Conservation (phyloP, 108 stramenopile species). For the Discostella stelligeroides region DNA sequence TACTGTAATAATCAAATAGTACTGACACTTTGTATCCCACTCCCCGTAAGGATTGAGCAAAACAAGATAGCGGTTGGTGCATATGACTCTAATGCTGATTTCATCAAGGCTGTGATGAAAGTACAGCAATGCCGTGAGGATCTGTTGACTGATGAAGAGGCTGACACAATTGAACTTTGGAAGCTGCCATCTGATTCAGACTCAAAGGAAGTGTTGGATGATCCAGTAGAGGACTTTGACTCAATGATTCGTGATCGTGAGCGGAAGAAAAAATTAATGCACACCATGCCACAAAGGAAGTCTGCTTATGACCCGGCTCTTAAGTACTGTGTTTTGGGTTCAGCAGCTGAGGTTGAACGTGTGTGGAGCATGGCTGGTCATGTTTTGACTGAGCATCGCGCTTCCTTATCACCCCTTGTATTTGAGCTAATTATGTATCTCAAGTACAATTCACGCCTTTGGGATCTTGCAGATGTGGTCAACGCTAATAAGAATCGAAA, state of each 20-base stretch:
- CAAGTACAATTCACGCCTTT: constrained; percentile 1
- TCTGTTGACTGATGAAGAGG: neutral
- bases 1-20: too few relatives aligned
- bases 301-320: neutral
- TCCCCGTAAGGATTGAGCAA: constrained; percentile 3
- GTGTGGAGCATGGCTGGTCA: constrained; percentile 13
- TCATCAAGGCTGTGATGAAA: neutral
- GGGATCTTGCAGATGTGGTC: neutral
- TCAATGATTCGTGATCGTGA: neutral
- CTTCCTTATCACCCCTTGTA: neutral
- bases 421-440: constrained; percentile 13
- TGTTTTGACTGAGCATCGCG: neutral
- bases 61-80: neutral
- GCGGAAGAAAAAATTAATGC: too few relatives aligned
- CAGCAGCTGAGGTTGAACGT: constrained; percentile 5
- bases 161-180: neutral
- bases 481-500: constrained; percentile 7
- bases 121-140: neutral
- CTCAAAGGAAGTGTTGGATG: neutral
- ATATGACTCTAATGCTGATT: constrained; percentile 1
- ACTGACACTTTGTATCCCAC: too few relatives aligned
- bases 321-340: neutral
- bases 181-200: neutral
- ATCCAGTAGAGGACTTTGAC: too few relatives aligned
- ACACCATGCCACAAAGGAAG: too few relatives aligned